phyloP scores from a whole-genome alignment of 2,329 filamentous ascomycete species.

The Aspergillus versicolor region DNA sequence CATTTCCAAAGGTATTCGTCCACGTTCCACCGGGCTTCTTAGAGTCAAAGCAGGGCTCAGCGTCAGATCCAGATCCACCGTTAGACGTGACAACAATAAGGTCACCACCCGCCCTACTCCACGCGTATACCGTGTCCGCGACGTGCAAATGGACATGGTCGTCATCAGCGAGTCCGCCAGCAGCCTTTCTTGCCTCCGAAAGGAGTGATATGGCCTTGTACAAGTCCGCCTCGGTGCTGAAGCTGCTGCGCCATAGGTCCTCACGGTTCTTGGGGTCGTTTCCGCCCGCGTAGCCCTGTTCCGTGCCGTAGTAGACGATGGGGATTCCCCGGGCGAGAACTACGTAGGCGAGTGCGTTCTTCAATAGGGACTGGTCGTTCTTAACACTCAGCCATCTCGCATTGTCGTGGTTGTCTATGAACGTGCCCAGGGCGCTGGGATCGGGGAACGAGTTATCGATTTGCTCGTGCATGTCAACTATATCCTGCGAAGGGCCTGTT shows the following conservation, averaged over 20 bases:
- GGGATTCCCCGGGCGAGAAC: conserved; percentile 62
- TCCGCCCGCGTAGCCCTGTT: conserved; percentile 59
- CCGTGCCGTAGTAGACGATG: conserved; percentile 66
- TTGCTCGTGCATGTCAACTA: conserved; percentile 34
- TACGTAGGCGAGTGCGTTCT: conserved; percentile 62
- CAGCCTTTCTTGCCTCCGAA: background rate
- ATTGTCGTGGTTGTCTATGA: conserved; percentile 63
- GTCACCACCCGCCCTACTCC: background rate
- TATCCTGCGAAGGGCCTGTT: conserved; percentile 17
- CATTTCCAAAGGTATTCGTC: background rate
- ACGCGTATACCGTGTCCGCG: background rate
- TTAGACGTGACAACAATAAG: background rate
- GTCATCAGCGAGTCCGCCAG: background rate
- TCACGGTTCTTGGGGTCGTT: conserved; percentile 54
- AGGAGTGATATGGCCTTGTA: conserved; percentile 36
- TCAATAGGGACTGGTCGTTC: conserved; percentile 46
- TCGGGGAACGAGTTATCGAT: conserved; percentile 42
- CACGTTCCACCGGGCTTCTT: background rate
- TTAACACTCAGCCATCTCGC: conserved; percentile 48
- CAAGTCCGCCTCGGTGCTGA: conserved; percentile 47
- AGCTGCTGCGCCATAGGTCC: conserved; percentile 57
- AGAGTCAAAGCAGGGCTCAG: background rate
- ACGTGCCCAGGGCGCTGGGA: conserved; percentile 51
- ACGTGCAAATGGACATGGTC: background rate
- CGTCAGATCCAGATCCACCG: background rate